Evolutionary conservation across 148 eudicot genomes (phyloP), one percentile per base, ranked within the genome.

Genomic region (Cornus suecica): DNA sequence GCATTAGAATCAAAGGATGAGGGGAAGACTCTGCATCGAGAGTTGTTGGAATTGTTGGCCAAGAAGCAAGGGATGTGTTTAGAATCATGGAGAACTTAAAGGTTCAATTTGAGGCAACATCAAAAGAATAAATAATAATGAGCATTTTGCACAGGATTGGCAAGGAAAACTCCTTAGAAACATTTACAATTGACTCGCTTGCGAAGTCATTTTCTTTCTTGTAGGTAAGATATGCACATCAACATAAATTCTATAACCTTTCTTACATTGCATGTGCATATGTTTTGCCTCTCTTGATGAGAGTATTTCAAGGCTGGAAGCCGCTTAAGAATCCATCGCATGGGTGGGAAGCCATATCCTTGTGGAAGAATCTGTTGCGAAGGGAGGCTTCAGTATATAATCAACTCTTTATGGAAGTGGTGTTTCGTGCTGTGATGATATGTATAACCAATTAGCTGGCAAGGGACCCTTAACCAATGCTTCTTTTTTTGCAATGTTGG

Each of bases 281-380:
- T 78, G 98, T 94, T 42, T 76, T 86, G 52, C 98, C 98, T 52
- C 69, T 94, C 66, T 86, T 94, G 66, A 87, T 94, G 65, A 78
- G 94, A 76, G 86, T 86, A 20, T 94, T 94, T 82, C 97, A 92
- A 80, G 95, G 97, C 27, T 94, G 98, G 98, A 88, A 94, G 58
- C 98, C 94, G 7, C 90, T 92, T 30, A 88, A 83, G 60, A 87
- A 89, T 80, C 95, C 98, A 24, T 76, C 88, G 9, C 91, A 92
- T 61, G 93, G 95, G 42, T 32, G 80, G 74, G 80, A 87, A 78
- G 79, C 82, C 61, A 72, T 94, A 48, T 73, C 88, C 60, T 37
- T 73, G 67, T 94, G 97, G 98, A 92, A 87, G 81, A 75, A 80
- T 66, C 69, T 94, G 66, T 86, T 94, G 87, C 89, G 85, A 80